Evolutionary conservation across 805 yeast species (phyloP).

Genomic region (Jamesozyma rosinii): DNA sequence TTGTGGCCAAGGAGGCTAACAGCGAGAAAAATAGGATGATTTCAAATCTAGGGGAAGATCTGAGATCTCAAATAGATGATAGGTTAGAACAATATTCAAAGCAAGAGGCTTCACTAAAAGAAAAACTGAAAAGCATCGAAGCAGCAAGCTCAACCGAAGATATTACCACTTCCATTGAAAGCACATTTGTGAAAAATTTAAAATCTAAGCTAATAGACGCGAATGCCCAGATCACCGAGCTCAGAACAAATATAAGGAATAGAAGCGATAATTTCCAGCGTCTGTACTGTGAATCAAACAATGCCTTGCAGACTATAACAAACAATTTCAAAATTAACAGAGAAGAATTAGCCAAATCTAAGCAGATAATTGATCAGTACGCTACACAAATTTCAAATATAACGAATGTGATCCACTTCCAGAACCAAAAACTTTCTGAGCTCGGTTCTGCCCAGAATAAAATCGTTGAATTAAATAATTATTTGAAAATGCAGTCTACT

Average conservation of each 20-base stretch:
- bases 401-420: not conserved
- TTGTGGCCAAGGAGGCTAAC: not conserved
- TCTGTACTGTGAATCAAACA: not conserved
- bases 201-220: conserved; percentile 3
- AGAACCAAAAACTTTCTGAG: not conserved
- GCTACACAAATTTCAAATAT: not conserved
- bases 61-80: not conserved
- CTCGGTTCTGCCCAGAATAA: not conserved
- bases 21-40: not conserved
- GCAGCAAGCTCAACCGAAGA: conserved; percentile 1
- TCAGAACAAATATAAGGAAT: conserved; percentile 4
- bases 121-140: not conserved
- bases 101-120: not conserved
- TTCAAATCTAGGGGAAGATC: not conserved
- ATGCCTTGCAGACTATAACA: not conserved
- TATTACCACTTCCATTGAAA: conserved; percentile 2
- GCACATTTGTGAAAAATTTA: conserved; percentile 6
- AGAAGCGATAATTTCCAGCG: conserved; percentile 6
- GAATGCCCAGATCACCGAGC: conserved; percentile 4
- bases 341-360: not conserved
- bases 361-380: not conserved
- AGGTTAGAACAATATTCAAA: not conserved
- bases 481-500: not conserved
- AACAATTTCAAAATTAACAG: not conserved
- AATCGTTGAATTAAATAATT: not conserved